These are phyloP conservation scores for Epichloe typhina DNA, from an alignment of 2,329 filamentous ascomycete genomes.

Conservation along the genomic window DNA sequence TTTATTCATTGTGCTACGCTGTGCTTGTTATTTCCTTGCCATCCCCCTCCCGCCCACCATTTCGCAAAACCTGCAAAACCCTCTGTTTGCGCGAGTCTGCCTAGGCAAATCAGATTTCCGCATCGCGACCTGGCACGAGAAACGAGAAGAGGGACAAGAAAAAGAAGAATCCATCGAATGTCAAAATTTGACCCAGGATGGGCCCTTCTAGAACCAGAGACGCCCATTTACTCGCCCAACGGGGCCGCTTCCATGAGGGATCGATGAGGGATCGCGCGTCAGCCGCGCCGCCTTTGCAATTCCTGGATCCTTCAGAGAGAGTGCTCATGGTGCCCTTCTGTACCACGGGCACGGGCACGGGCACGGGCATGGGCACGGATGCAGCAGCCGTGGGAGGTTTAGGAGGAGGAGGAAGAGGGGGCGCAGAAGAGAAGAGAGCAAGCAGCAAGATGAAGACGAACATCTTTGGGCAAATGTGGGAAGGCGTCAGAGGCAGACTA, in stretches of 20 bases:
- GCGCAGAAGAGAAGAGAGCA: neutral
- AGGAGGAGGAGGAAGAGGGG: neutral
- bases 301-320: slow-evolving; percentile 34
- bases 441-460: slow-evolving; percentile 14
- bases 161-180: neutral
- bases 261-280: slow-evolving; percentile 77
- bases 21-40: neutral
- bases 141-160: neutral
- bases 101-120: neutral
- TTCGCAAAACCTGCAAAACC: no score
- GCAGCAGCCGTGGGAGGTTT: neutral
- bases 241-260: slow-evolving; percentile 56
- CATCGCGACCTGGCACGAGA: neutral
- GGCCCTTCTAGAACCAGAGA: slow-evolving; percentile 17
- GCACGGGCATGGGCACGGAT: neutral
- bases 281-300: slow-evolving; percentile 54
- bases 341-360: neutral
- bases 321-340: slow-evolving; percentile 3
- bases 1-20: neutral
- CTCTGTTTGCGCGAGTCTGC: no score
- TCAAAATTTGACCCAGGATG: slow-evolving; percentile 9
- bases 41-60: no score
- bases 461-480: slow-evolving; percentile 25
- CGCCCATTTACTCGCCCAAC: slow-evolving; percentile 16
- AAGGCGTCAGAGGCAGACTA: slow-evolving; percentile 22